Evolutionary conservation across 1,139 yeast genomes (phyloP).

Genomic region (Trichomonascaceae sp.): DNA sequence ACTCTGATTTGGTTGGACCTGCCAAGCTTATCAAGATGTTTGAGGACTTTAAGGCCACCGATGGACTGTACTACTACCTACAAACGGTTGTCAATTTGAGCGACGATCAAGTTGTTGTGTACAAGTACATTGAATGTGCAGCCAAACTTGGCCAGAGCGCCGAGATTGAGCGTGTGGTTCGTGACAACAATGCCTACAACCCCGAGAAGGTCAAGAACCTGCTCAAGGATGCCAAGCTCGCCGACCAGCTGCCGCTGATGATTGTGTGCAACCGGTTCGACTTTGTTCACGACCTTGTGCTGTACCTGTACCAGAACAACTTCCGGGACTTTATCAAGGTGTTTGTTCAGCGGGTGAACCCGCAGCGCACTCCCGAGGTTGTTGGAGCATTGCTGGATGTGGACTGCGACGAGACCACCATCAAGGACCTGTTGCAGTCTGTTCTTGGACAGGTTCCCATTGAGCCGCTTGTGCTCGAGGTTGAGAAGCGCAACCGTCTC

Average conservation of each 20-base stretch:
- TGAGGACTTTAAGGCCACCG: conserved; percentile 84
- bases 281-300: conserved; percentile 84
- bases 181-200: conserved; percentile 87
- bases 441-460: conserved; percentile 94
- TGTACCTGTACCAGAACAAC: conserved; percentile 88
- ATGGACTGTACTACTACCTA: conserved; percentile 88
- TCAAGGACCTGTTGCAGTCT: conserved; percentile 66
- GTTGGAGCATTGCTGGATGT: conserved; percentile 93
- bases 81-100: conserved; percentile 88
- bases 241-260: conserved; percentile 91
- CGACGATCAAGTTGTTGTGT: conserved; percentile 88
- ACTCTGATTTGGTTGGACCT: conserved; percentile 87
- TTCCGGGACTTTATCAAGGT: conserved; percentile 94
- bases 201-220: conserved; percentile 97
- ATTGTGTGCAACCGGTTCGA: conserved; percentile 90
- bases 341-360: conserved; percentile 94
- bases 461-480: conserved; percentile 79
- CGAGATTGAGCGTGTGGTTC: conserved; percentile 91
- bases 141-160: conserved; percentile 79
- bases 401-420: conserved; percentile 87
- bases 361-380: conserved; percentile 90
- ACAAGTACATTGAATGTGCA: conserved; percentile 92
- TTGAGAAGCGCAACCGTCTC: conserved; percentile 89
- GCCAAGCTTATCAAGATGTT: conserved; percentile 73
- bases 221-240: conserved; percentile 83